Conservation (phyloP, 371 early-diverging fungal species). For the Actinomucor elegans region DNA sequence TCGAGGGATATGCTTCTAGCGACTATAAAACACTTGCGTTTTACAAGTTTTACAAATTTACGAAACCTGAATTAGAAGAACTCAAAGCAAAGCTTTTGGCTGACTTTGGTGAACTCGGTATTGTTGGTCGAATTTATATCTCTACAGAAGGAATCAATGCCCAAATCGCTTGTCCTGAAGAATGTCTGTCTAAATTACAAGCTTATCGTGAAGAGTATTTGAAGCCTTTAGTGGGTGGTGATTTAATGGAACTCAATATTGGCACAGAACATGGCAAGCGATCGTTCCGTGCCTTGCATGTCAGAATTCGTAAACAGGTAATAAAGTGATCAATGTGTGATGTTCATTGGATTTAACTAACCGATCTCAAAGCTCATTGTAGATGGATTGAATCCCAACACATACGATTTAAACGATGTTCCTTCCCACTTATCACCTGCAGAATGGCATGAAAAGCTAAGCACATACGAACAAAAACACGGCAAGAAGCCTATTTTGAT, state of each 20-base stretch:
- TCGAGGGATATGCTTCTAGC: constrained; percentile 29
- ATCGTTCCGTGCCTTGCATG: constrained; percentile 72
- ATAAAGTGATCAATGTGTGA: too few relatives aligned
- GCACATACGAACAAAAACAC: constrained; percentile 32
- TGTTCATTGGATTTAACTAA: not conserved
- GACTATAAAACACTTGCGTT: constrained; percentile 70
- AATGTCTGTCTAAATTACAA: constrained; percentile 45
- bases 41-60: constrained; percentile 65
- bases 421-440: constrained; percentile 71
- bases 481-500: constrained; percentile 59
- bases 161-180: constrained; percentile 73
- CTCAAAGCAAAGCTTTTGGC: constrained; percentile 53
- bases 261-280: constrained; percentile 66
- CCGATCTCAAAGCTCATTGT: constrained; percentile 58
- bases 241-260: constrained; percentile 63
- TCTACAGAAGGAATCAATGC: constrained; percentile 83
- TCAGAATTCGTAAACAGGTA: constrained; percentile 70
- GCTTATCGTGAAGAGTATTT: constrained; percentile 26
- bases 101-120: constrained; percentile 50
- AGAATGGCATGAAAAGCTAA: constrained; percentile 62
- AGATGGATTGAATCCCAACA: constrained; percentile 53
- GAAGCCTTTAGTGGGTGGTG: constrained; percentile 35
- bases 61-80: constrained; percentile 29
- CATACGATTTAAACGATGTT: constrained; percentile 60
- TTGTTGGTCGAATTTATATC: constrained; percentile 78